Percentiles rank a stretch among this genome's conserved stretches.
phyloP scores from a whole-genome alignment of 345 rosid species.

The Camelina neglecta region DNA sequence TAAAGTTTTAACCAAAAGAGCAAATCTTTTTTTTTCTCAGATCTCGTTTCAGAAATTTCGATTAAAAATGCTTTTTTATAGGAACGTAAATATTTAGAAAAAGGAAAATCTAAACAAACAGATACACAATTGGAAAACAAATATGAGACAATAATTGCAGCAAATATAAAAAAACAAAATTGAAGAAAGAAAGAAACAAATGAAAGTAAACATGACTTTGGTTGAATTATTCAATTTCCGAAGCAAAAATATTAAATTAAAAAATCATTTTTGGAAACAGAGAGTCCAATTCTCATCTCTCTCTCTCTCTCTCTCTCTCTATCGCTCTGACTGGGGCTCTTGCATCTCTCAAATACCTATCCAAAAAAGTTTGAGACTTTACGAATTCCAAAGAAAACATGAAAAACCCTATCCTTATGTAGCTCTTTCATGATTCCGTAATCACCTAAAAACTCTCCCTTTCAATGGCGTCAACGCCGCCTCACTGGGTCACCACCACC shows the following conservation, averaged over 20 bases:
- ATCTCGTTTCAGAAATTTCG: background rate
- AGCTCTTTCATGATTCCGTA: conserved; percentile 9
- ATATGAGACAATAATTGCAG: background rate
- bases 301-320: background rate
- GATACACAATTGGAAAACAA: conserved; percentile 2
- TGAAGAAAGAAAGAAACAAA: background rate
- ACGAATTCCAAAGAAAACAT: conserved; percentile 1
- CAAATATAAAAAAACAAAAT: no score
- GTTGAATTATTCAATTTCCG: background rate
- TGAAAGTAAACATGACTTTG: background rate
- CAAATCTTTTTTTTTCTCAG: background rate
- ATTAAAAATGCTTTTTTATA: background rate
- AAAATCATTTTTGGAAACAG: background rate
- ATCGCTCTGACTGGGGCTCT: background rate
- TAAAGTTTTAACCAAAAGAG: background rate
- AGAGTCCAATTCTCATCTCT: background rate
- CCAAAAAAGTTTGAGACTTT: conserved; percentile 13
- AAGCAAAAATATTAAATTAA: conserved; percentile 3
- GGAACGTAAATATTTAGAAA: background rate
- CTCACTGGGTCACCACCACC: conserved; percentile 57
- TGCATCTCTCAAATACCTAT: background rate
- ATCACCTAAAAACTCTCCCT: conserved; percentile 1
- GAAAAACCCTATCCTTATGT: conserved; percentile 26
- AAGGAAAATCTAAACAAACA: background rate
- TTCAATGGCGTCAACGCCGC: conserved; percentile 90